Base-by-base conservation (phyloP, 2,329 filamentous ascomycete species). In the Teratosphaeria destructans region DNA sequence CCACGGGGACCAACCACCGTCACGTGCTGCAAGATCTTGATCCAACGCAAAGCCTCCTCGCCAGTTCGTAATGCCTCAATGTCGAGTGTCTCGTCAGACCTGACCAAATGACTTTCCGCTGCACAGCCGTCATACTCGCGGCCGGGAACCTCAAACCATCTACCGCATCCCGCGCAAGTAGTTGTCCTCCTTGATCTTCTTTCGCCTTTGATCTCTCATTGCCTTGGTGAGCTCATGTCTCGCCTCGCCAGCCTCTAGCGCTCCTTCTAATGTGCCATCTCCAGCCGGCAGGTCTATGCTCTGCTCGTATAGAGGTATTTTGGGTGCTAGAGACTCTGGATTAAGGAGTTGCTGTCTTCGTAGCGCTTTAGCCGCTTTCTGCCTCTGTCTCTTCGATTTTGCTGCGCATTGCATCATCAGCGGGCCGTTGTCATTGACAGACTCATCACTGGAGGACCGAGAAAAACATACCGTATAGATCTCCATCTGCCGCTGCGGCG, bases 371-470 rank as follows among this genome's bases (percentile, higher is more conserved):
- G 85, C 84, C 8, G 89, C 89, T 59, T 87, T 72, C 59, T 84
- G 81, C 61, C 89, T 85, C 73, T 90, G 85, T 72, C 92, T 93
- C 74, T 90, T 91, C 32, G 88, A 92, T 82, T 94, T 94, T 61
- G 88, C 88, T 91, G 62, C 60, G 49, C 16, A 49, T 10, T 43
- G 35, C 39, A 23, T 49, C 26, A 11, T 52, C 56, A 57, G 54
- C 26, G 61, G 27, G n/a, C 34, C 35, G 53, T n/a, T 19, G 19
- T 19, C 43, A 6, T 19, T 6, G n/a, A 57, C 8, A 27, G 19
- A n/a, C 23, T 12, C 14, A 14, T 14, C 23, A 54, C 14, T 4
- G 23, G 16, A 8, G 1, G 23, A 52, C 4, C 8, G 57, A 47
- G 14, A 19, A 39, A 49, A 56, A 82, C 87, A 56, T 82, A 93